phyloP scores from a whole-genome alignment of 208 protist genomes.

The Leishmania tropica region DNA sequence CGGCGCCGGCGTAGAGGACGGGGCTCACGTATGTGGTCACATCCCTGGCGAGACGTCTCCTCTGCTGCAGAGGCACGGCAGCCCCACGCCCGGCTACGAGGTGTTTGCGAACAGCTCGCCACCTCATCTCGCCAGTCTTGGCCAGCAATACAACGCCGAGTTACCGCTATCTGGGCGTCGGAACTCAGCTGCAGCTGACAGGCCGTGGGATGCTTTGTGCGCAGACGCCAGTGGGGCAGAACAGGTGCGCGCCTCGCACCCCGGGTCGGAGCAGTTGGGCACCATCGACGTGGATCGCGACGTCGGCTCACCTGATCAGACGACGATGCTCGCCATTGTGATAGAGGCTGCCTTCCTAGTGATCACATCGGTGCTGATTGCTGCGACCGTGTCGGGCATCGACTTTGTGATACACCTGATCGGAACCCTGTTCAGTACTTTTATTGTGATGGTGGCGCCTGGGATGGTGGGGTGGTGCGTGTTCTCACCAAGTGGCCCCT shows the following conservation, averaged over 20 bases:
- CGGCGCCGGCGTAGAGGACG: neutral
- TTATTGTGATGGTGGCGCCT: constrained; percentile 67
- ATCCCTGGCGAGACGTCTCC: constrained; percentile 18
- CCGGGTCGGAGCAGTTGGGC: neutral
- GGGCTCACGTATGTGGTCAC: neutral
- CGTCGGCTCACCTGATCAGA: constrained; percentile 68
- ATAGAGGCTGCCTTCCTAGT: constrained; percentile 68
- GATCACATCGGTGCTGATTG: constrained; percentile 42
- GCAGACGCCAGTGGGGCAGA: neutral
- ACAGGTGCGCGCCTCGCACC: neutral
- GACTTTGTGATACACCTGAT: constrained; percentile 70
- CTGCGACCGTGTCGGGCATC: constrained; percentile 60
- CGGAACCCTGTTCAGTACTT: constrained; percentile 62
- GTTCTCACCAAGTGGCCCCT: constrained; percentile 39
- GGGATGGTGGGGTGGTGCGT: constrained; percentile 57
- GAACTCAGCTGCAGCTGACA: neutral
- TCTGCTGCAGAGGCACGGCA: constrained; percentile 9
- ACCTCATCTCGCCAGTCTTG: neutral
- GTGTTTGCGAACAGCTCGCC: constrained; percentile 16
- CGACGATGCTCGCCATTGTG: constrained; percentile 68
- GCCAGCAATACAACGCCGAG: neutral
- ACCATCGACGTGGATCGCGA: constrained; percentile 55
- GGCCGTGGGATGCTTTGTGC: neutral
- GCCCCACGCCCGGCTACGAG: constrained; percentile 15
- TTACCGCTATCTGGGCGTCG: neutral